Conservation (phyloP, 2,329 filamentous ascomycete species). For the Pseudogymnoascus sp. region DNA sequence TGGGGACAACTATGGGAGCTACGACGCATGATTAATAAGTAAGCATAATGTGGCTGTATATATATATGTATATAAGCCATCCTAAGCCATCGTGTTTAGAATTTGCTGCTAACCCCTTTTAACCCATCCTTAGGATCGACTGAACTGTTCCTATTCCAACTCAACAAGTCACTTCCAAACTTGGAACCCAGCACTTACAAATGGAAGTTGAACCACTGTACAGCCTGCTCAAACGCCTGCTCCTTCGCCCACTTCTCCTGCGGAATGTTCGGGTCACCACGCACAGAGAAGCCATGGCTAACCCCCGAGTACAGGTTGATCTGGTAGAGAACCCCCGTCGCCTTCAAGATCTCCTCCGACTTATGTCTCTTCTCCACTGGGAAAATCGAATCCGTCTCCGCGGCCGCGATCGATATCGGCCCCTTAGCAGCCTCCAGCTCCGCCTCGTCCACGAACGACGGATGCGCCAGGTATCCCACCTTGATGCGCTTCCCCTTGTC, state of each 20-base stretch:
- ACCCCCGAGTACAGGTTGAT: slow-evolving; percentile 67
- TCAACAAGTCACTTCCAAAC: slow-evolving; percentile 2
- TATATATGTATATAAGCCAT: background rate
- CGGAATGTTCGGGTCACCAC: slow-evolving; percentile 51
- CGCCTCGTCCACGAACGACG: slow-evolving; percentile 61
- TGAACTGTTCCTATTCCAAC: background rate
- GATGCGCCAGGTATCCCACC: slow-evolving; percentile 67
- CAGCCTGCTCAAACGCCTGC: slow-evolving; percentile 69
- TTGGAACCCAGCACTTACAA: slow-evolving; percentile 2
- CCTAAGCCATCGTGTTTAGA: background rate
- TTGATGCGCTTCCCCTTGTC: slow-evolving; percentile 51
- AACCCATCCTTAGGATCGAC: background rate
- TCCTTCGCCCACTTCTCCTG: slow-evolving; percentile 64
- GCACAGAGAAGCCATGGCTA: slow-evolving; percentile 66
- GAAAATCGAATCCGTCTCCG: slow-evolving; percentile 59
- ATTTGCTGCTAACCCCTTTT: background rate
- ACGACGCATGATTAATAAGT: background rate
- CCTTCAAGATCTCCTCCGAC: slow-evolving; percentile 53
- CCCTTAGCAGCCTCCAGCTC: slow-evolving; percentile 59
- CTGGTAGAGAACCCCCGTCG: slow-evolving; percentile 50
- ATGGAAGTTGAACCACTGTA: slow-evolving; percentile 65
- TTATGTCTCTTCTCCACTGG: slow-evolving; percentile 53
- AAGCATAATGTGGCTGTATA: background rate
- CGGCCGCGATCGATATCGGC: slow-evolving; percentile 58
- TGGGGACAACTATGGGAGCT: background rate